These are phyloP conservation scores for Lactifluus echinatus DNA, from an alignment of 768 basidiomycete species.

Conservation along the genomic window DNA sequence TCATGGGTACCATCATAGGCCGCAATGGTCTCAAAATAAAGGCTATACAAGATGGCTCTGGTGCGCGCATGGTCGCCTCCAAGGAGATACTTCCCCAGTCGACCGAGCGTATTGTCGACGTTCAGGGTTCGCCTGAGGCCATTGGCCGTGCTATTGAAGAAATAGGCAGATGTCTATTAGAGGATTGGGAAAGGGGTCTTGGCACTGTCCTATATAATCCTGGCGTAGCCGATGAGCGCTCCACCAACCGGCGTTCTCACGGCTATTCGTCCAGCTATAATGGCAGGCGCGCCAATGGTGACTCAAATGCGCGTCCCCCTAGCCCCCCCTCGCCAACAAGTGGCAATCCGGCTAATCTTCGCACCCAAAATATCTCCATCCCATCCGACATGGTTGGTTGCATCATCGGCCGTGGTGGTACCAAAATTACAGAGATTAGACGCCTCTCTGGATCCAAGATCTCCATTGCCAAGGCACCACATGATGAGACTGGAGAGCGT, in stretches of 20 bases:
- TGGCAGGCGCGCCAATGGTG: conserved; percentile 55
- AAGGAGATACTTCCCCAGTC: conserved; percentile 99
- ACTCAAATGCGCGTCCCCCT: conserved; percentile 39
- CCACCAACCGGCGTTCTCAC: conserved; percentile 42
- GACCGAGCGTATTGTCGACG: conserved; percentile 97
- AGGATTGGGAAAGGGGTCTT: conserved; percentile 91
- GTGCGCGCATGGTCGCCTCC: conserved; percentile 96
- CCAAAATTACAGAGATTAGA: conserved; percentile 99
- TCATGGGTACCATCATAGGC: conserved; percentile 99
- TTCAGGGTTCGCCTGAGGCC: conserved; percentile 86
- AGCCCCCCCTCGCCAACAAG: conserved; percentile 46
- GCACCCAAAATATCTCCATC: conserved; percentile 98
- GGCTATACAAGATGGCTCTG: conserved; percentile 93
- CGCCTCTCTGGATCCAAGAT: conserved; percentile 97
- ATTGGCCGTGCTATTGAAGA: conserved; percentile 93
- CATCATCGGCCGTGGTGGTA: conserved; percentile 92
- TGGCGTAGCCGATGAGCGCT: conserved; percentile 69
- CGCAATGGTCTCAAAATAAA: conserved; percentile 96
- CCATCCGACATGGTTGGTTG: conserved; percentile 99
- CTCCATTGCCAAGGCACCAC: conserved; percentile 97
- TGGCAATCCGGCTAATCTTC: conserved; percentile 57
- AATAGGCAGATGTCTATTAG: conserved; percentile 89
- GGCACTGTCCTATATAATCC: conserved; percentile 97
- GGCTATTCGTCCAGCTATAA: conserved; percentile 41
- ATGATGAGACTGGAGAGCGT: conserved; percentile 97